Evolutionary conservation across 306 rosid species (phyloP).

Genomic region (Cicer judaicum): DNA sequence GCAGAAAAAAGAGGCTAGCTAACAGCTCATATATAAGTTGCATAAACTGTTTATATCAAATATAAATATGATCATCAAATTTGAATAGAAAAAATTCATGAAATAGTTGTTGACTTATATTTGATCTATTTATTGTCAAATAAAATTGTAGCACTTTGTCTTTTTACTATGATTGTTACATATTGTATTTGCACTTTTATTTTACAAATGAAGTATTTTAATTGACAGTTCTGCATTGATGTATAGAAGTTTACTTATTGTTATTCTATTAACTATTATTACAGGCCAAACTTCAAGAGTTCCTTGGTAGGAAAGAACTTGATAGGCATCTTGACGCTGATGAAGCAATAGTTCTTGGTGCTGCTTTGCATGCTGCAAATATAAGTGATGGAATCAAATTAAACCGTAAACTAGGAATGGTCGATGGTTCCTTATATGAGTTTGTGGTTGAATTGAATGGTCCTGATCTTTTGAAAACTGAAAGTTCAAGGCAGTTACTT

Average conservation of each 20-base stretch:
- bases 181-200: conserved; percentile 2
- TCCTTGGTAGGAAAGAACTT: conserved; percentile 87
- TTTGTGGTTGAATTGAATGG: conserved; percentile 78
- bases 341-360: conserved; percentile 95
- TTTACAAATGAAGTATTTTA: conserved; percentile 35
- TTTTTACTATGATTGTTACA: conserved; percentile 8
- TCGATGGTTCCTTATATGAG: conserved; percentile 93
- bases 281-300: conserved; percentile 95
- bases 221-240: background rate
- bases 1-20: conserved; percentile 13
- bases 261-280: conserved; percentile 30
- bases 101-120: conserved; percentile 5
- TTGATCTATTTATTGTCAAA: conserved; percentile 32
- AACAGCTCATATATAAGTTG: background rate
- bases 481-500: conserved; percentile 79
- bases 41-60: conserved; percentile 1
- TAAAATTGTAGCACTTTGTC: conserved; percentile 19
- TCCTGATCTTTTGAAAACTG: conserved; percentile 74
- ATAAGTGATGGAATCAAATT: conserved; percentile 97
- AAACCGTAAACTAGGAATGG: conserved; percentile 97
- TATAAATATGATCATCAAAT: conserved; percentile 5
- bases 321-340: conserved; percentile 98
- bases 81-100: conserved; percentile 3
- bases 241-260: conserved; percentile 13
- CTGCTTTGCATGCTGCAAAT: conserved; percentile 92